Base-by-base conservation (phyloP, 768 basidiomycete species). In the Termitomyces sp. region DNA sequence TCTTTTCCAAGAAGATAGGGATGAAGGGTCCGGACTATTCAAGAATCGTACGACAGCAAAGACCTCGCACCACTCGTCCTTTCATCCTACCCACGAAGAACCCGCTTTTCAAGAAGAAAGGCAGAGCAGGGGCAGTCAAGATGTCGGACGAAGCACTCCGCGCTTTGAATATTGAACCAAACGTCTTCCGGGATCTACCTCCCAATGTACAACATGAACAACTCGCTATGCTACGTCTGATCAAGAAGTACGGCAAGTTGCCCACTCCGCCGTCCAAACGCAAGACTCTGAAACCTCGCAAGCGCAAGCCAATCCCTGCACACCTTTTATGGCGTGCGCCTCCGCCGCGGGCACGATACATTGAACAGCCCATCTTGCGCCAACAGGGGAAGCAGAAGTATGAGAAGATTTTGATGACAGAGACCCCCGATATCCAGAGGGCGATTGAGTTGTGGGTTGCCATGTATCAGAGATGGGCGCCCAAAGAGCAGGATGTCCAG, bases 391-490 rank as follows among this genome's bases (percentile, higher is more conserved):
- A 80, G 49, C 74, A 76, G 52, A 80, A 77, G 59, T 77, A 79
- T 26, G 80, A 84, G 69, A 86, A 83, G 65, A 58, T 84, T 40
- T 70, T 74, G 48, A 85, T 87, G 53, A 80, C 79, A 13, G 84
- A 88, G 64, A 80, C 84, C 22, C 80, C 80, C 26, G 92, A 94
- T 60, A 80, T 98, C 14, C 85, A 92, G 69, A 70, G 70, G 5
- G 77, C 88, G 22, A 78, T 98, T 42, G 85, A 86, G 61, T 68
- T 75, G 36, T 98, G 94, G 94, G 84, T 98, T 8, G 75, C 80
- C 46, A 71, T 77, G 1, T 87, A 89, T 58, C 70, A 71, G 50
- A 76, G 80, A 46, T 76, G 77, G 63, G 78, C 77, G n/a, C 94
- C 94, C 42, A 85, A 86, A 58, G 73, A 75, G 61, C 83, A 79